These are phyloP conservation scores for Citrus australasica DNA, from an alignment of 345 rosid genomes.

Conservation along the genomic window DNA sequence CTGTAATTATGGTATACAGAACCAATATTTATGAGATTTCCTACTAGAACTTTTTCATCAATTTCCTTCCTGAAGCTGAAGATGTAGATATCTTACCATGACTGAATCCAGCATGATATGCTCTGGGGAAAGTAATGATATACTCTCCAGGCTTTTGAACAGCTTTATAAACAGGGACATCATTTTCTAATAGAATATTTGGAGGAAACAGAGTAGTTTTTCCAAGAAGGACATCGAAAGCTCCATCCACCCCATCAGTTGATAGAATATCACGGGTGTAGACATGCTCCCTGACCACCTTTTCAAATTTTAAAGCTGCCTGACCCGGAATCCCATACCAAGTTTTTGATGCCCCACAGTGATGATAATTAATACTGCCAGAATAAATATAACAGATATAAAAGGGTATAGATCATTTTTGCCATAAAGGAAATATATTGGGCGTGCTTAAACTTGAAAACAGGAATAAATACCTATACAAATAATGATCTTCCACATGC, in stretches of 20 bases:
- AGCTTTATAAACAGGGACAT: conserved; percentile 93
- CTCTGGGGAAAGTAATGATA: conserved; percentile 86
- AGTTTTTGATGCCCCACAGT: conserved; percentile 98
- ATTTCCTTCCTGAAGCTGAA: neutral
- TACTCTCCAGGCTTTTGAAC: conserved; percentile 99
- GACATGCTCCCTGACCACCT: conserved; percentile 82
- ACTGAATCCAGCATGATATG: conserved; percentile 99
- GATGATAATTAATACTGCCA: conserved; percentile 95
- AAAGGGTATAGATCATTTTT: neutral
- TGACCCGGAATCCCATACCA: conserved; percentile 99
- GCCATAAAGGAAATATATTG: neutral
- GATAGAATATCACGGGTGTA: conserved; percentile 74
- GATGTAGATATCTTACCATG: conserved; percentile 55
- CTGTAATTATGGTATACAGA: neutral
- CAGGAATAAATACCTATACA: conserved; percentile 66
- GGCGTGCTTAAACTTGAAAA: neutral
- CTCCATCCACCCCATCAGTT: conserved; percentile 86
- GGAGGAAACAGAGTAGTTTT: conserved; percentile 98
- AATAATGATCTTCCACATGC: conserved; percentile 99
- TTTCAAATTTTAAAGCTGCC: conserved; percentile 89
- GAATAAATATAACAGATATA: conserved; percentile 1
- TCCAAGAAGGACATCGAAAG: conserved; percentile 94
- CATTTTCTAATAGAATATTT: conserved; percentile 71
- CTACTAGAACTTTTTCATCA: neutral
- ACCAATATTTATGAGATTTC: neutral